Conservation (phyloP, 75 land plant species). For the Cupressus sempervirens region DNA sequence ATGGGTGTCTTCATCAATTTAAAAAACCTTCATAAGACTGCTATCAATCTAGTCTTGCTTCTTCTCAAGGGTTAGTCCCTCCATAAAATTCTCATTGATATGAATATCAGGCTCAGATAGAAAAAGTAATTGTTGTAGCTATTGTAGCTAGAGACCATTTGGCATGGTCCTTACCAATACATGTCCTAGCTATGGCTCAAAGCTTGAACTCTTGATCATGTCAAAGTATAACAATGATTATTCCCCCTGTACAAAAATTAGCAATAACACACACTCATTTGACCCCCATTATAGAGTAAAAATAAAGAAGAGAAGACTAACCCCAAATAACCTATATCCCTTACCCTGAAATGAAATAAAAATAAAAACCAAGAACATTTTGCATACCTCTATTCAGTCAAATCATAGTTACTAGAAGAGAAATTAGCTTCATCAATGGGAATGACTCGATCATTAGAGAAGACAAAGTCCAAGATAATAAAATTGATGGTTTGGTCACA, state of each 20-base stretch:
- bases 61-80: slow-evolving; percentile 69
- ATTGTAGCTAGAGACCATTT: slow-evolving; percentile 99
- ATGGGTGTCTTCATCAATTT: slow-evolving; percentile 61
- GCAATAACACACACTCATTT: background rate
- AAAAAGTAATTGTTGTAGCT: slow-evolving; percentile 93
- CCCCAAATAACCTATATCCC: background rate
- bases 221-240: slow-evolving; percentile 89
- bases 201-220: slow-evolving; percentile 88
- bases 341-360: background rate
- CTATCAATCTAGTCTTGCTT: slow-evolving; percentile 80
- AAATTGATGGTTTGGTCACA: slow-evolving; percentile 76
- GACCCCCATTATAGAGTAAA: background rate
- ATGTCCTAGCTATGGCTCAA: slow-evolving; percentile 95
- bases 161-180: slow-evolving; percentile 97
- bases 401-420: slow-evolving; percentile 22
- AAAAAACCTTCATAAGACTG: slow-evolving; percentile 92
- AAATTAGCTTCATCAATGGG: slow-evolving; percentile 64
- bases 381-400: slow-evolving; percentile 46
- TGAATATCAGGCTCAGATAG: slow-evolving; percentile 94
- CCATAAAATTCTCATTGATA: slow-evolving; percentile 96
- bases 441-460: slow-evolving; percentile 43
- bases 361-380: background rate
- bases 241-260: slow-evolving; percentile 54
- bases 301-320: background rate
- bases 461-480: slow-evolving; percentile 65